Evolutionary conservation across 257 asterid species (phyloP).

Genomic region (Fraxinus americana): DNA sequence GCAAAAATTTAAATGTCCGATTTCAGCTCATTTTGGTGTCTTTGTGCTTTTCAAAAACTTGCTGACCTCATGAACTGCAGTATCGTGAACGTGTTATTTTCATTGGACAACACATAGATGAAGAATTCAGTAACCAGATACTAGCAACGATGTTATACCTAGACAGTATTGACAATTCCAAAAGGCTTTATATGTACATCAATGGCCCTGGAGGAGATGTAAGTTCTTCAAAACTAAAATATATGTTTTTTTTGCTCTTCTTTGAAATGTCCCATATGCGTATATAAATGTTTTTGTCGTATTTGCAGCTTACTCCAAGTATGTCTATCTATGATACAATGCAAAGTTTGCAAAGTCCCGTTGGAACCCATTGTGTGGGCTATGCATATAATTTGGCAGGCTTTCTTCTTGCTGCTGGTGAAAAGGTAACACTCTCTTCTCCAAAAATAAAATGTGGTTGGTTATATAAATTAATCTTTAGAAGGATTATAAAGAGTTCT

Average conservation of each 20-base stretch:
- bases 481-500: background rate
- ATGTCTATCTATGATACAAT: constrained; percentile 93
- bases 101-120: constrained; percentile 77
- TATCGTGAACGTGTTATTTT: constrained; percentile 90
- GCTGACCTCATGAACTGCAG: constrained; percentile 46
- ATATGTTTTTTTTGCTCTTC: background rate
- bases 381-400: constrained; percentile 73
- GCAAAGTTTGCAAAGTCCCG: constrained; percentile 83
- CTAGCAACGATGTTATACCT: constrained; percentile 95
- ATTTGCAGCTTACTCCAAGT: constrained; percentile 88
- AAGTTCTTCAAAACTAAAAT: constrained; percentile 37
- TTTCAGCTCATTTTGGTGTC: background rate
- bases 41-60: background rate
- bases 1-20: background rate
- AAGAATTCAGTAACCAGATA: constrained; percentile 85
- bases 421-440: constrained; percentile 58
- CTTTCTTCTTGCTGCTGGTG: constrained; percentile 96
- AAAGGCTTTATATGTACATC: constrained; percentile 68
- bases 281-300: constrained; percentile 1
- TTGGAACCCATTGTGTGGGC: constrained; percentile 86
- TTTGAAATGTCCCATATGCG: background rate
- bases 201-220: constrained; percentile 98
- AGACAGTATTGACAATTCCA: constrained; percentile 75
- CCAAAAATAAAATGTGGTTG: background rate
- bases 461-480: background rate